A percentile compares a stretch with the other conserved stretches of the same genome.
These are phyloP conservation scores for Nakazawaea populi DNA, from an alignment of 805 yeast genomes.

Conservation along the genomic window DNA sequence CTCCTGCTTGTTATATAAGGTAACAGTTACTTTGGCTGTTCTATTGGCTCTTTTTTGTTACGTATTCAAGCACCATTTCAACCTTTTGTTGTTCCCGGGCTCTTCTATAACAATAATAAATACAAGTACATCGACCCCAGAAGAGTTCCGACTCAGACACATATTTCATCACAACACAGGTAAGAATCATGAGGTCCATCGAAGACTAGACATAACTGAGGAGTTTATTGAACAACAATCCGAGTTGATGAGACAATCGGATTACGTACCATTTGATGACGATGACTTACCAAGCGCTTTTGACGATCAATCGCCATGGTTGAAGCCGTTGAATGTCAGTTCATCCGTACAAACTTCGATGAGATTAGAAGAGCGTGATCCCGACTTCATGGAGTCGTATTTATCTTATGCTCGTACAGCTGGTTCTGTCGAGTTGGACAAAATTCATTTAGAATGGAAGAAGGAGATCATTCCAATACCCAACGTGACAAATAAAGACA, in stretches of 20 bases:
- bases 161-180: slow-evolving; percentile 59
- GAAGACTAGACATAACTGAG: slow-evolving; percentile 45
- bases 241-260: background rate
- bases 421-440: slow-evolving; percentile 28
- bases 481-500: slow-evolving; percentile 65
- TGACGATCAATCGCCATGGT: slow-evolving; percentile 15
- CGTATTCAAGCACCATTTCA: background rate
- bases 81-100: background rate
- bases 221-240: slow-evolving; percentile 23
- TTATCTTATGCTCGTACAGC: slow-evolving; percentile 47
- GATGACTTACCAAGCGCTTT: slow-evolving; percentile 2
- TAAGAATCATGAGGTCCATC: slow-evolving; percentile 32
- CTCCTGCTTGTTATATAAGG: background rate
- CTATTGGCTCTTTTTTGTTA: background rate
- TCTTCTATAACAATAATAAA: slow-evolving; percentile 6
- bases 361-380: slow-evolving; percentile 42
- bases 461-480: slow-evolving; percentile 58
- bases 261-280: background rate
- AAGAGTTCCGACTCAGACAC: slow-evolving; percentile 39
- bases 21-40: background rate
- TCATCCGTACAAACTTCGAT: slow-evolving; percentile 17
- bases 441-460: slow-evolving; percentile 58
- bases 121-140: background rate
- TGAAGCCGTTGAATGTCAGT: slow-evolving; percentile 15
- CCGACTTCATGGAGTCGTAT: slow-evolving; percentile 63